phyloP scores from a whole-genome alignment of 208 protist genomes.

The Lotmaria passim region DNA sequence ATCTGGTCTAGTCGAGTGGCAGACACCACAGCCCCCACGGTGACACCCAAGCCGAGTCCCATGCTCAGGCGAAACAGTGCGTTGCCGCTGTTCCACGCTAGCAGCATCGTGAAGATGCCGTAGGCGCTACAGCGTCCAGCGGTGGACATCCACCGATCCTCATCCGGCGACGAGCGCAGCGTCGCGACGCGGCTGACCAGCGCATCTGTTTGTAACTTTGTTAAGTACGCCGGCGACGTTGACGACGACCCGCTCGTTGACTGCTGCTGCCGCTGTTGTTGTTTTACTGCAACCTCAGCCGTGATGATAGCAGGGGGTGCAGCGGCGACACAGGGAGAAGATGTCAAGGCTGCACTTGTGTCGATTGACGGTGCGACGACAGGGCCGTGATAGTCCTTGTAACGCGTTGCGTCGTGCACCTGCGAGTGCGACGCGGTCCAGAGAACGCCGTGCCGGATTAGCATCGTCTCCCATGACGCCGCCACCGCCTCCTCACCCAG shows the following conservation, averaged over 20 bases:
- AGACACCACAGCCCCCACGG: constrained; percentile 48
- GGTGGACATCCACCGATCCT: constrained; percentile 71
- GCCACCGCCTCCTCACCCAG: constrained; percentile 25
- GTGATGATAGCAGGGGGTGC: not conserved
- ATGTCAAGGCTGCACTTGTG: not conserved
- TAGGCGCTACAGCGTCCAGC: constrained; percentile 56
- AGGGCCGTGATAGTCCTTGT: constrained; percentile 35
- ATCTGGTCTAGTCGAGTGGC: constrained; percentile 65
- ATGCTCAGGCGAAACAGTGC: constrained; percentile 63
- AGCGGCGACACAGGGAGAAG: not conserved
- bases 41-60: constrained; percentile 71
- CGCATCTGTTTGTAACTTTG: constrained; percentile 67
- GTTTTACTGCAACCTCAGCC: no score
- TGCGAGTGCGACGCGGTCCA: constrained; percentile 40
- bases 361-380: constrained; percentile 3
- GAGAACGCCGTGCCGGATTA: constrained; percentile 38
- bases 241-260: not conserved
- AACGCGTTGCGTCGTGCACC: constrained; percentile 40
- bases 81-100: constrained; percentile 75
- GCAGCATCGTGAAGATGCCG: constrained; percentile 65
- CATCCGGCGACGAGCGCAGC: constrained; percentile 48
- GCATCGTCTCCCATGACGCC: constrained; percentile 34
- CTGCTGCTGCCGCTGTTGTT: no score
- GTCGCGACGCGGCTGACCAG: constrained; percentile 60
- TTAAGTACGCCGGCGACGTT: constrained; percentile 29